Base-by-base conservation (phyloP, 345 rosid genomes). In the Eucalyptus virginea region DNA sequence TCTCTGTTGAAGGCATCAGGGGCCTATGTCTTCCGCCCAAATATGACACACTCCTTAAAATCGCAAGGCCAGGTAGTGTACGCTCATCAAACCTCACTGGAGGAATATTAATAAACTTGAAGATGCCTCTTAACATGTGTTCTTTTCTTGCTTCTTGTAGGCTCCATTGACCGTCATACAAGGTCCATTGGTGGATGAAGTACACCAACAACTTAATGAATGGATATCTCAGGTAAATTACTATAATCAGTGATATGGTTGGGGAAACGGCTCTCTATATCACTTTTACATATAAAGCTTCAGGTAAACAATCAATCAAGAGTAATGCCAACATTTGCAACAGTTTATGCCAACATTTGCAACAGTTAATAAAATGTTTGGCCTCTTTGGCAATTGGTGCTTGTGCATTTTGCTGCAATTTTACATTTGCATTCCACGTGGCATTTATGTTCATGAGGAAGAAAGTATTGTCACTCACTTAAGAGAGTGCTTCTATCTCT, bases 21-120 rank as follows among this genome's bases (percentile, higher is more conserved):
- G 91, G 98, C 99, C 88, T 97, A 97, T 88, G 95, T 97, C 85
- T 97, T 97, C 90, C 99, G 99, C 88, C 98, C 99, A 89, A 96
- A 97, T 93, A 90, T 89, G 65, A 90, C 92, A 51, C 91, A 87
- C 89, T 91, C 96, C 62, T 86, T 96, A 88, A 92, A 92, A 89
- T 89, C 94, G 13, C 93, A 94, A 88, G 88, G 85, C 88, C 91
- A 95, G 98, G 99, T 96, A 92, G 87, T 67, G 47, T 23, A 52
- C 12, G 13, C 91, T 90, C 89, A 51, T 77, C 89, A 40, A 86
- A 5, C 40, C 87, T 47, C 47, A 77, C 28, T 24, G 13, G 47
- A 40, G 7, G 28, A 77, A 42, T 40, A 21, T 23, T 40, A 13
- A 40, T 40, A 77, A 77, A 77, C 30, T 40, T 77, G 85, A 77